A percentile compares a stretch with the other conserved stretches of the same genome.
Evolutionary conservation across 768 basidiomycete genomes (phyloP).

Genomic region (Coprinopsis sp.): DNA sequence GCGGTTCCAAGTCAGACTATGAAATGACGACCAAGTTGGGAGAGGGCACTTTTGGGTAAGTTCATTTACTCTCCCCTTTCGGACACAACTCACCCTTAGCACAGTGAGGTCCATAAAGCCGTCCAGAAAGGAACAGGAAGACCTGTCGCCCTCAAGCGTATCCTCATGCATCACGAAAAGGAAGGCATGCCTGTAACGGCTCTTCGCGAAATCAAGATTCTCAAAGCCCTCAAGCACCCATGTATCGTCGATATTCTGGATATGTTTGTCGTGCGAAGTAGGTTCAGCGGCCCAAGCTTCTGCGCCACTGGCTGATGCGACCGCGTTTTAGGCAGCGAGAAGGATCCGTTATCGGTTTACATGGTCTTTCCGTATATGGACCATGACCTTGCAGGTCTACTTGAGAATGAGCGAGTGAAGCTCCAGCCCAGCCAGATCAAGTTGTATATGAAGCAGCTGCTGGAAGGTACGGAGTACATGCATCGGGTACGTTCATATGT

Average conservation of each 20-base stretch:
- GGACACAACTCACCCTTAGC: slow-evolving; percentile 5
- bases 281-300: slow-evolving; percentile 27
- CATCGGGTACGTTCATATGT: slow-evolving; percentile 64
- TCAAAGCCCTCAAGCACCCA: slow-evolving; percentile 84
- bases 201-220: slow-evolving; percentile 92
- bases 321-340: slow-evolving; percentile 47
- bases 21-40: slow-evolving; percentile 83
- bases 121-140: slow-evolving; percentile 55
- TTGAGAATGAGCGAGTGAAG: slow-evolving; percentile 88
- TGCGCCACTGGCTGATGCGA: slow-evolving; percentile 1
- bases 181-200: slow-evolving; percentile 98
- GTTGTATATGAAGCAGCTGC: slow-evolving; percentile 90
- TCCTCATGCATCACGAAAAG: slow-evolving; percentile 94
- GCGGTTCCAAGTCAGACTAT: slow-evolving; percentile 72
- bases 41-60: slow-evolving; percentile 95
- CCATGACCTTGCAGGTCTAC: slow-evolving; percentile 91
- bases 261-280: slow-evolving; percentile 86
- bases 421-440: slow-evolving; percentile 85
- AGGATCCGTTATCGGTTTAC: slow-evolving; percentile 79
- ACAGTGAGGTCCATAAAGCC: slow-evolving; percentile 89
- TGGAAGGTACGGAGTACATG: slow-evolving; percentile 96
- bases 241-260: slow-evolving; percentile 86
- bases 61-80: slow-evolving; percentile 9
- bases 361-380: slow-evolving; percentile 99
- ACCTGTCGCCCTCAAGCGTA: slow-evolving; percentile 86